A percentile compares a stretch with the other conserved stretches of the same genome.
phyloP scores from a whole-genome alignment of 2,329 filamentous ascomycete genomes.

The Diplocarpon rosae region DNA sequence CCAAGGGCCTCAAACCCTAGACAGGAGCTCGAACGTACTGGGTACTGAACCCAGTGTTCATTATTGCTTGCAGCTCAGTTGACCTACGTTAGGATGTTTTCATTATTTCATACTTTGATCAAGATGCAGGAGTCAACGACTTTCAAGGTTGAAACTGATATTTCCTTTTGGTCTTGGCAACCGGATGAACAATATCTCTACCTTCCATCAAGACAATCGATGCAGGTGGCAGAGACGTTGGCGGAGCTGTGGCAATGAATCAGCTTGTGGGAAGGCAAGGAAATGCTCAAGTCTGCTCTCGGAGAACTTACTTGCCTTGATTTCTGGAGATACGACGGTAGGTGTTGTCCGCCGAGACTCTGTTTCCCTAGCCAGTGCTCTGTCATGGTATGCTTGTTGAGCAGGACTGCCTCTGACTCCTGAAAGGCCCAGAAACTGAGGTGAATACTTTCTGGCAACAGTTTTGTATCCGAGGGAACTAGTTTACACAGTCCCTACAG shows the following conservation, averaged over 20 bases:
- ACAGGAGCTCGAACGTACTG: too few relatives aligned
- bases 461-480: too few relatives aligned
- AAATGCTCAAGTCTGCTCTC: not conserved
- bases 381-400: conserved; percentile 1
- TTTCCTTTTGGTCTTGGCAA: too few relatives aligned
- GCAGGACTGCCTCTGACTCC: not conserved
- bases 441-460: too few relatives aligned
- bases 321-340: not conserved
- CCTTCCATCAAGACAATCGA: not conserved
- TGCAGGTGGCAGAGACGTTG: not conserved
- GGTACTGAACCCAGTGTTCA: too few relatives aligned
- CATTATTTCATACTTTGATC: not conserved
- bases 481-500: too few relatives aligned
- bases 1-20: too few relatives aligned
- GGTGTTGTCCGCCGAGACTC: not conserved
- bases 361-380: not conserved
- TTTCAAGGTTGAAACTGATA: too few relatives aligned
- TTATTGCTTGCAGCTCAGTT: not conserved
- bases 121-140: too few relatives aligned
- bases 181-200: not conserved
- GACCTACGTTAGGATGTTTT: not conserved
- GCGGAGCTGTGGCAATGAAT: too few relatives aligned
- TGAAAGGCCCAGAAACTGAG: not conserved
- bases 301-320: not conserved
- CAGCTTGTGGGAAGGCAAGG: too few relatives aligned